Base-by-base conservation (phyloP, 768 basidiomycete species). In the Exidia glandulosa region DNA sequence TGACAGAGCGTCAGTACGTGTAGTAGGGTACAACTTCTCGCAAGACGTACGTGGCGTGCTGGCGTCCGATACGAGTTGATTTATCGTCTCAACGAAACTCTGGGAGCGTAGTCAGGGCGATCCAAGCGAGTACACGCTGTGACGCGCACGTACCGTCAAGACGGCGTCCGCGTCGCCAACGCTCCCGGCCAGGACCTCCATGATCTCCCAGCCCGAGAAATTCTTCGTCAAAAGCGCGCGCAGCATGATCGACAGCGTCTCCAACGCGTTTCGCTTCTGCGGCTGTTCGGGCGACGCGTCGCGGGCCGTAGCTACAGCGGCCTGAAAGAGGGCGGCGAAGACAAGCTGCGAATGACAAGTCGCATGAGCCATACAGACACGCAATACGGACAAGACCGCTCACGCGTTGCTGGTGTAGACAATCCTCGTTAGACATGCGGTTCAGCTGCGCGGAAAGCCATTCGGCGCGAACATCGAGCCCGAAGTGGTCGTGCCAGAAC, bases 141-240 rank as follows among this genome's bases (percentile, higher is more conserved):
- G n/a, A n/a, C n/a, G 31, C 57, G 27, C 47, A 75, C 66, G 57
- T 56, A 76, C 85, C 71, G 76, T 80, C 68, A 88, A 87, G 12
- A 81, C 73, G 19, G 61, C 63, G 66, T 87, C 86, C 57, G 84
- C 85, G 57, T 79, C 73, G 12, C 70, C 73, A 3, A 85, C 81
- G 47, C 79, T 80, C 14, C 83, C 83, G 2, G 83, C 84, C 48
- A 87, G 77, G 27, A 85, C 68, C 41, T 86, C 81, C 85, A 88
- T 88, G 6, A 82, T 77, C 65, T 88, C 86, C 84, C 83, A 87
- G 32, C 87, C 86, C 3, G 81, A 76, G 1, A 82, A 68, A 58
- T 80, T 79, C 70, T 87, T 87, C 36, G 72, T 73, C 57, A 87
- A 71, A 19, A 85, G 66, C 58, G 73, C 73, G 10, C 78, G 76